Evolutionary conservation across 192 early-diverging fungal genomes (phyloP), one percentile per base, ranked within the genome.

Genomic region (Coemansia sp.): DNA sequence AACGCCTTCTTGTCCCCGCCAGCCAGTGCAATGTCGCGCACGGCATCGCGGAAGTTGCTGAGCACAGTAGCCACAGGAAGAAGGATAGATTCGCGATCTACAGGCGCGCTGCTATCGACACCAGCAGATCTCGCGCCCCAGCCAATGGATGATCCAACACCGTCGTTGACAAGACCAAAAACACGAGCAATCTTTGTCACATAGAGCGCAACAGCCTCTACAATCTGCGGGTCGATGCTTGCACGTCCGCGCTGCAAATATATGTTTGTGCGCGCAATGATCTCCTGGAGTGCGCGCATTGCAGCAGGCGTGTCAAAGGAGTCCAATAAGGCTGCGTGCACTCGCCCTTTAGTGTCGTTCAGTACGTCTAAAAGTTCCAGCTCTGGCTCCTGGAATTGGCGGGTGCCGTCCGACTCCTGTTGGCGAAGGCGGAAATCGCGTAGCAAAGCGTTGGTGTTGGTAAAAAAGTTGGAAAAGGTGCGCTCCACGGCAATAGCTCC

Each of bases 291-390:
- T 60, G 90, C 91, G 23, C 81, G 70, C 84, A 99, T 89, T 7
- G 90, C 95, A 6, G 66, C 59, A 1, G 92, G 89, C 17, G 95
- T 97, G 71, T 99, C 89, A 74, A 99, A 92, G 17, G 90, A 93
- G 74, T 99, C 95, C 73, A 90, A 89, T 59, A 99, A 86, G 29
- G 95, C 93, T 3, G 70, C 83, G 62, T 96, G 94, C n/a, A 96
- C 87, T 35, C 78, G 75, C 15, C 56, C 67, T 73, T 96, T 91
- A 43, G 88, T 89, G 48, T 84, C 73, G 7, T 75, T 75, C 40
- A 98, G 79, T 5, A 80, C 71, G 9, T 70, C 76, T 13, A 90
- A 70, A 72, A 98, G 79, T 23, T 87, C 85, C 40, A 86, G 83
- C 81, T 97, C 97, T 5, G 78, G 73, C 40, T 81, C 84, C 25